These are phyloP conservation scores for Daldinia childiae DNA, from an alignment of 495 filamentous ascomycete genomes.

Conservation along the genomic window DNA sequence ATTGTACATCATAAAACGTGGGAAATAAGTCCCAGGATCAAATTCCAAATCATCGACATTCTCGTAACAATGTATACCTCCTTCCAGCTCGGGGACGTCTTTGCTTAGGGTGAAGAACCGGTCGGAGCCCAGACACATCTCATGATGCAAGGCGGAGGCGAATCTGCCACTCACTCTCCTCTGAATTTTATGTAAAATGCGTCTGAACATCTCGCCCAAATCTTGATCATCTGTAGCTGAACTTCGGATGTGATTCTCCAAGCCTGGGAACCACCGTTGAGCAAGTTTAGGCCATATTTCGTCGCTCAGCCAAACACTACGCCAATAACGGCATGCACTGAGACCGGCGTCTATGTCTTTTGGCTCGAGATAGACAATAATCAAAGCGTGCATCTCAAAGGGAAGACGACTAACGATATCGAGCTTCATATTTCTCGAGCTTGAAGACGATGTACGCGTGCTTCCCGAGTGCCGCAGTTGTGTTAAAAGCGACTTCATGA, in stretches of 20 bases:
- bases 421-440: background rate
- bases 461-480: slow-evolving; percentile 16
- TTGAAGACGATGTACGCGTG: background rate
- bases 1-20: slow-evolving; percentile 46
- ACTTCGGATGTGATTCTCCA: slow-evolving; percentile 36
- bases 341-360: slow-evolving; percentile 41
- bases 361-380: slow-evolving; percentile 36
- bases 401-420: slow-evolving; percentile 45
- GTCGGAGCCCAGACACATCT: slow-evolving; percentile 39
- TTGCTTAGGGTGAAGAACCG: slow-evolving; percentile 42
- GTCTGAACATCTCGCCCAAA: slow-evolving; percentile 36
- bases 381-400: slow-evolving; percentile 42
- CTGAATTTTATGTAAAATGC: slow-evolving; percentile 37
- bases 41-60: slow-evolving; percentile 37
- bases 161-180: slow-evolving; percentile 38
- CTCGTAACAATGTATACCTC: slow-evolving; percentile 44
- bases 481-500: slow-evolving; percentile 37
- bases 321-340: slow-evolving; percentile 29
- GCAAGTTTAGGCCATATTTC: slow-evolving; percentile 47
- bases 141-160: slow-evolving; percentile 39
- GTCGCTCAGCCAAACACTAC: slow-evolving; percentile 44
- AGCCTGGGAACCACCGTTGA: slow-evolving; percentile 40
- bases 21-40: slow-evolving; percentile 25
- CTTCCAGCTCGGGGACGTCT: slow-evolving; percentile 32
- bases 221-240: slow-evolving; percentile 21